Evolutionary conservation across 371 early-diverging fungal species (phyloP), one percentile per base, ranked within the genome.

Genomic region (Apophysomyces elegans): DNA sequence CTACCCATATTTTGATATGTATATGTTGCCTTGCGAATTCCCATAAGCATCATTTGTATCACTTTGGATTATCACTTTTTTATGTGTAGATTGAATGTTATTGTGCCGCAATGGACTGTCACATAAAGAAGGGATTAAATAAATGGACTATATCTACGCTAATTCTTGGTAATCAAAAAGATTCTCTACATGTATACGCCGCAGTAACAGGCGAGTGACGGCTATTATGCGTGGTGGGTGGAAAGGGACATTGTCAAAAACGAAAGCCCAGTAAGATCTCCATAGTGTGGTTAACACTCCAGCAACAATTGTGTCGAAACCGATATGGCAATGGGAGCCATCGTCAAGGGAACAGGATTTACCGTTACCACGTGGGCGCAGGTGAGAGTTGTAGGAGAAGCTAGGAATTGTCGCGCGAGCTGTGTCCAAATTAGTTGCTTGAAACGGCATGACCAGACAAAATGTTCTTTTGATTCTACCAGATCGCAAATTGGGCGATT

Each of bases 401-500:
- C 47, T 47, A 47, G 16, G 47, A n/a, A 47, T 47, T 47, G 47
- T 14, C n/a, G 7, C 7, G 47, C 47, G 18, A 47, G 47, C n/a
- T 47, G 47, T 11, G n/a, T 16, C 47, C n/a, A 47, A 47, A 47
- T 47, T 47, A 4, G 47, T 16, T 47, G 47, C n/a, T 47, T 47
- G 7, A 47, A 47, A 18, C 21, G 32, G 2, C 32, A 26, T 26
- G 32, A 26, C 32, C 32, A 26, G 9, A 47, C n/a, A 4, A 47
- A 16, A 3, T 47, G 13, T 47, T 47, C 47, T 18, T 7, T 47
- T 13, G n/a, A 1, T n/a, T 21, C 47, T 11, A 47, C 32, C 32
- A 26, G 32, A 2, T 2, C 32, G 32, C 32, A 26, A 26, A 26
- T 26, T 26, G 2, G 32, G 32, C 32, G 2, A 26, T 26, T 26